phyloP scores from a whole-genome alignment of 805 yeast species.

The Yamadazyma endophytica region DNA sequence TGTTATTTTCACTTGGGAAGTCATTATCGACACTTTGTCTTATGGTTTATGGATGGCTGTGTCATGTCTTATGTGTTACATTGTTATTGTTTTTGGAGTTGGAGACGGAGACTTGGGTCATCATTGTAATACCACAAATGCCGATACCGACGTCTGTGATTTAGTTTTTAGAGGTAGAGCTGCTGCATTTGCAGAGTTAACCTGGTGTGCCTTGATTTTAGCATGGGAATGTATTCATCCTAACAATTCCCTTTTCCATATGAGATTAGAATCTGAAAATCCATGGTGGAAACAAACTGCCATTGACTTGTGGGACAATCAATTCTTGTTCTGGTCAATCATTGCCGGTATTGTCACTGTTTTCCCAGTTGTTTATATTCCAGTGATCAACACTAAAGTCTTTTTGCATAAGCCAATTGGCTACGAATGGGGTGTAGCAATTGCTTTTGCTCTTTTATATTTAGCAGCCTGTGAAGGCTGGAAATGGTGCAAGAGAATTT shows the following conservation, averaged over 20 bases:
- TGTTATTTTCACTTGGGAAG: constrained; percentile 37
- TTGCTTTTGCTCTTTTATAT: constrained; percentile 26
- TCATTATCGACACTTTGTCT: constrained; percentile 37
- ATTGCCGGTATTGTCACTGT: constrained; percentile 32
- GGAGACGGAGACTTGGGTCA: constrained; percentile 38
- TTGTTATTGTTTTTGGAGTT: constrained; percentile 31
- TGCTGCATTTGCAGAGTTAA: constrained; percentile 35
- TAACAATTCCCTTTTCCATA: constrained; percentile 27
- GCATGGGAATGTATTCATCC: constrained; percentile 42
- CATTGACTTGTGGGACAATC: constrained; percentile 31
- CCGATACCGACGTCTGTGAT: constrained; percentile 19
- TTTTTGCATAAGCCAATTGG: constrained; percentile 35
- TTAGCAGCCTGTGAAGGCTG: constrained; percentile 32
- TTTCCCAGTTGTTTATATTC: constrained; percentile 39
- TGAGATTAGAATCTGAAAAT: constrained; percentile 33
- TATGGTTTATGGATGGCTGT: constrained; percentile 42
- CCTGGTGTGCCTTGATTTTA: constrained; percentile 38
- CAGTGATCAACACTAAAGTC: constrained; percentile 36
- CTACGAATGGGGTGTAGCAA: constrained; percentile 37
- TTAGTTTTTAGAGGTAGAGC: constrained; percentile 36
- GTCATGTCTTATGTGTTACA: constrained; percentile 34
- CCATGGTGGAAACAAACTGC: constrained; percentile 36
- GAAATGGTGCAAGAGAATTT: constrained; percentile 38
- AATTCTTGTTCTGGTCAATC: constrained; percentile 35
- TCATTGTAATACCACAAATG: constrained; percentile 27